phyloP scores from a whole-genome alignment of 2,329 filamentous ascomycete species.

The Alternaria gaisen region DNA sequence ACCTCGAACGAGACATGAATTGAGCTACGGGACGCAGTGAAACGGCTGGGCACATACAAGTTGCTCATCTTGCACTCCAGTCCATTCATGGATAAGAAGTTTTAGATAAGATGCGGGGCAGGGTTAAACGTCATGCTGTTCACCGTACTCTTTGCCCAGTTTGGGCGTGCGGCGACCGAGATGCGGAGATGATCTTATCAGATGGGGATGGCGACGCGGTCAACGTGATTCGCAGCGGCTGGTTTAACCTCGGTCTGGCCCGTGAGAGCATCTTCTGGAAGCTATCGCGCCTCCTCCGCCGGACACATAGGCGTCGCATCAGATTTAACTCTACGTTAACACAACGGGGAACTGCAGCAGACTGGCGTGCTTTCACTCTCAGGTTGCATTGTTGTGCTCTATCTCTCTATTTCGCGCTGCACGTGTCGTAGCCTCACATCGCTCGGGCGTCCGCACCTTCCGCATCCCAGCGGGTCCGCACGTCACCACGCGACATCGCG shows the following conservation, averaged over 20 bases:
- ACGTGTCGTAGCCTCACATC: not conserved
- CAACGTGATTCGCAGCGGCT: constrained; percentile 9
- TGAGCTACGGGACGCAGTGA: no score
- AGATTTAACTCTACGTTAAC: not conserved
- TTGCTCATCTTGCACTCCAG: no score
- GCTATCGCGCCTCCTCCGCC: constrained; percentile 13
- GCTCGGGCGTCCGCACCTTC: constrained; percentile 16
- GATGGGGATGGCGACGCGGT: constrained; percentile 9
- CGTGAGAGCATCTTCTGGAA: constrained; percentile 33
- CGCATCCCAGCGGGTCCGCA: constrained; percentile 18
- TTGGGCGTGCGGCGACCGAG: not conserved
- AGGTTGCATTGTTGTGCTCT: not conserved
- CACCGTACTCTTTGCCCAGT: constrained; percentile 3
- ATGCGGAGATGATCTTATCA: constrained; percentile 10
- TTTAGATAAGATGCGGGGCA: not conserved
- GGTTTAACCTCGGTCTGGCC: constrained; percentile 26
- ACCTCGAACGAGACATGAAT: no score
- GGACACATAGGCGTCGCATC: not conserved
- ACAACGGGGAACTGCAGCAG: not conserved
- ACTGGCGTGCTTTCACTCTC: not conserved
- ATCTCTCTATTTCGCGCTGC: not conserved
- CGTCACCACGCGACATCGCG: constrained; percentile 18
- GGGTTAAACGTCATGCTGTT: not conserved
- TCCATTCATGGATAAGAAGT: no score
- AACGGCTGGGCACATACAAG: no score